Conservation (phyloP, 768 basidiomycete species). For the Podaxis pistillaris region DNA sequence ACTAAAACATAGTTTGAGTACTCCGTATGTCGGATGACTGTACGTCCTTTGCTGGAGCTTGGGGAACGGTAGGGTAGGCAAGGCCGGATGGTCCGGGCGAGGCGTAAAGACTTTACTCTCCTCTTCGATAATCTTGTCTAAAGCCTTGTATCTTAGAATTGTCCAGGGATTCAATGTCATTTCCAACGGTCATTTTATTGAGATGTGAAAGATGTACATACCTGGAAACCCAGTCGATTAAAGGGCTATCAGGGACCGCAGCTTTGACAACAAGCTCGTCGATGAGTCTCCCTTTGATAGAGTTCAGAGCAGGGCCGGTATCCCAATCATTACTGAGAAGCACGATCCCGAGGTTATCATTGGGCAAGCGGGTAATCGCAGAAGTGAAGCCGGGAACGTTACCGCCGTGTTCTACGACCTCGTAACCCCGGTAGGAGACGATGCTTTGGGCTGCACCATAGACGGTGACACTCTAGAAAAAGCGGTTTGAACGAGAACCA, state of each 20-base stretch:
- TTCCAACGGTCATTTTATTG: no score
- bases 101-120: background rate
- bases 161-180: no score
- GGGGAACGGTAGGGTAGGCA: background rate
- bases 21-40: background rate
- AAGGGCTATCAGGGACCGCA: background rate
- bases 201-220: background rate
- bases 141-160: background rate
- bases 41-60: background rate
- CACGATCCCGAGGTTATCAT: constrained; percentile 30
- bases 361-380: constrained; percentile 30
- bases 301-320: constrained; percentile 30
- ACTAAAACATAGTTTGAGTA: background rate
- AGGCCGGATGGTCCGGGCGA: background rate
- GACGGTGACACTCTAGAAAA: constrained; percentile 31
- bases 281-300: constrained; percentile 35
- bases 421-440: constrained; percentile 38
- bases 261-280: constrained; percentile 30
- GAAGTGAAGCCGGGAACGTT: constrained; percentile 35
- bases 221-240: constrained; percentile 34
- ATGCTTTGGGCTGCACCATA: constrained; percentile 40
- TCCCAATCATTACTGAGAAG: constrained; percentile 39
- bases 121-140: background rate
- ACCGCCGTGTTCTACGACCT: constrained; percentile 43
- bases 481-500: background rate